phyloP scores from a whole-genome alignment of 192 early-diverging fungal genomes.

The Coemansia sp. region DNA sequence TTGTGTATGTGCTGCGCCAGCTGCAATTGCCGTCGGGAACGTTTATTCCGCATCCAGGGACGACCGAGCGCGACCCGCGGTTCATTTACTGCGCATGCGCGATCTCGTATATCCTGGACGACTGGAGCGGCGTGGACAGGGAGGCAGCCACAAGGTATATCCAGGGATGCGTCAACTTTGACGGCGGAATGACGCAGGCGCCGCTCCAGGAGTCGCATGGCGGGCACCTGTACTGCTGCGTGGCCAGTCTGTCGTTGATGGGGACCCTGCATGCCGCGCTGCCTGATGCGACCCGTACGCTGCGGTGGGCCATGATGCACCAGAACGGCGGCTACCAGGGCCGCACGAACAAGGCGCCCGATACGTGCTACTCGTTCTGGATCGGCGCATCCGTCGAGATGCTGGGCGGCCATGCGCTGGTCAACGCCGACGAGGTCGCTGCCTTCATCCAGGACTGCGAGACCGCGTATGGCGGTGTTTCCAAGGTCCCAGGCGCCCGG shows the following conservation, averaged over 20 bases:
- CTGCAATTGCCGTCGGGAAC: constrained; percentile 79
- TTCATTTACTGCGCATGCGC: constrained; percentile 91
- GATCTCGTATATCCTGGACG: constrained; percentile 77
- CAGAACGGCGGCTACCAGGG: constrained; percentile 90
- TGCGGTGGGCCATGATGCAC: constrained; percentile 77
- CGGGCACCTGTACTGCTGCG: constrained; percentile 86
- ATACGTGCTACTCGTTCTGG: constrained; percentile 99
- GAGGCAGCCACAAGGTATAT: constrained; percentile 47
- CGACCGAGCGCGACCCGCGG: constrained; percentile 81
- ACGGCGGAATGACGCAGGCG: constrained; percentile 72
- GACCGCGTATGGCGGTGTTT: constrained; percentile 43
- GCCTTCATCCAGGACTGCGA: constrained; percentile 34
- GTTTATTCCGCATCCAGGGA: constrained; percentile 69
- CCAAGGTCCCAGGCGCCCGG: constrained; percentile 31
- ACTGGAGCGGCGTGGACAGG: constrained; percentile 85
- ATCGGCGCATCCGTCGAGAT: constrained; percentile 74
- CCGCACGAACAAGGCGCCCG: constrained; percentile 78
- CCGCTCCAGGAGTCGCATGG: constrained; percentile 84
- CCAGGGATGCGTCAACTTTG: constrained; percentile 30
- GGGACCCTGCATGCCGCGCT: constrained; percentile 56
- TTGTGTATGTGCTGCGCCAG: constrained; percentile 58
- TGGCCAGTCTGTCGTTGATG: constrained; percentile 79
- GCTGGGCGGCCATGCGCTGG: constrained; percentile 46
- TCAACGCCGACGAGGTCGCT: constrained; percentile 13
- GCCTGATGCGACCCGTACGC: constrained; percentile 54